Evolutionary conservation across 2,329 filamentous ascomycete genomes (phyloP).

Genomic region (Cordyceps pruinosa): DNA sequence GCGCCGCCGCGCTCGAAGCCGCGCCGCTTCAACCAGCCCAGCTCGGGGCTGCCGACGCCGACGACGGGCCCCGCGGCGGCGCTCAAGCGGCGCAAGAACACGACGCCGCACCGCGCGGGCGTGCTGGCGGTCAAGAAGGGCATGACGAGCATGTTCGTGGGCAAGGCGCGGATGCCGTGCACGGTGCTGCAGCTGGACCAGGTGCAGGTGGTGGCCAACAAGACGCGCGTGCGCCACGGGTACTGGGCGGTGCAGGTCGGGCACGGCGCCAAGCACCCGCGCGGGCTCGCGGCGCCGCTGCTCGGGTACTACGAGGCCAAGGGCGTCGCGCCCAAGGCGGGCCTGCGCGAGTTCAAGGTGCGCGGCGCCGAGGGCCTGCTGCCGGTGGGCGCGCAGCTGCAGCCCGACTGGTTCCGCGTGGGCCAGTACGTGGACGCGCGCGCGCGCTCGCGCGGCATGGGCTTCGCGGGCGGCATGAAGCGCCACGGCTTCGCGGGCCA

Average conservation of each 20-base stretch:
- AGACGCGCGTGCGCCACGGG: constrained; percentile 72
- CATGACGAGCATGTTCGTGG: constrained; percentile 87
- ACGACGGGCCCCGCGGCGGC: constrained; percentile 55
- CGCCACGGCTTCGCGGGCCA: constrained; percentile 84
- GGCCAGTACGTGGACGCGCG: constrained; percentile 88
- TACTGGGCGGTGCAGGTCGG: constrained; percentile 95
- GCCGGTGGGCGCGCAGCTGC: constrained; percentile 66
- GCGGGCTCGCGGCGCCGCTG: constrained; percentile 73
- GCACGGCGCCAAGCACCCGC: constrained; percentile 62
- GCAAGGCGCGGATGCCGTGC: constrained; percentile 71
- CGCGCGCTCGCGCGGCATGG: constrained; percentile 75
- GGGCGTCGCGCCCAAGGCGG: constrained; percentile 74
- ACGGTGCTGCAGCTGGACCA: constrained; percentile 91
- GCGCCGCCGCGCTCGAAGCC: constrained; percentile 45
- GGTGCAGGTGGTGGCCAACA: constrained; percentile 82
- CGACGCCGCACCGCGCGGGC: constrained; percentile 65
- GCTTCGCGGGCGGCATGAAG: constrained; percentile 98
- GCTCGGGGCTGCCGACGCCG: constrained; percentile 48
- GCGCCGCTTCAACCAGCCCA: constrained; percentile 54
- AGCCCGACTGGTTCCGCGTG: constrained; percentile 83
- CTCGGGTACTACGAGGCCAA: constrained; percentile 83
- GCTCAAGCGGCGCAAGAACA: constrained; percentile 49
- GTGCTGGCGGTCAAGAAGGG: constrained; percentile 86
- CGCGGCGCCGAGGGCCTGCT: constrained; percentile 65
- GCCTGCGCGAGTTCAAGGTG: constrained; percentile 83